Evolutionary conservation across 345 rosid genomes (phyloP).

Genomic region (Eucalyptus tenuipes): DNA sequence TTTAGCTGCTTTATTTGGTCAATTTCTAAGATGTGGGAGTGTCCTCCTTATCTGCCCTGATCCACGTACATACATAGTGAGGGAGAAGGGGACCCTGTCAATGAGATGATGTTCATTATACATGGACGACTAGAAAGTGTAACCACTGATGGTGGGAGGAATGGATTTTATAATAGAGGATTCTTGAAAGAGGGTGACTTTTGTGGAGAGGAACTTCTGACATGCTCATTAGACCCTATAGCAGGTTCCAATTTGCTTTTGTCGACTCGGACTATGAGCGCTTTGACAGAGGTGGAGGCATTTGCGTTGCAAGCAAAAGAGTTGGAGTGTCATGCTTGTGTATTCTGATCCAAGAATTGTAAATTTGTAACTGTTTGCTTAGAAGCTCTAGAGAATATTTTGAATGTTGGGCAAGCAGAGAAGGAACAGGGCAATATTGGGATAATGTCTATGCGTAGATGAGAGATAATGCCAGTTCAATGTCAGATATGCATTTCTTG

Average conservation of each 20-base stretch:
- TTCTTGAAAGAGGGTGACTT: conserved; percentile 63
- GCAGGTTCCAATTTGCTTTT: conserved; percentile 41
- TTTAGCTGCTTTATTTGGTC: too few relatives aligned
- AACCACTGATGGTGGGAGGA: conserved; percentile 86
- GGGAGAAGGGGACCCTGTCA: conserved; percentile 91
- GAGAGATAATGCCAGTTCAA: too few relatives aligned
- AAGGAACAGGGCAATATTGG: too few relatives aligned
- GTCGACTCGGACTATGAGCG: conserved; percentile 51
- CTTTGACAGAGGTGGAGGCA: conserved; percentile 74
- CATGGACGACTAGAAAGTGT: conserved; percentile 75
- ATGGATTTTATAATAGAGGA: conserved; percentile 74
- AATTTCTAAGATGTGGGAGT: too few relatives aligned
- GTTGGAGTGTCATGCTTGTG: conserved; percentile 18
- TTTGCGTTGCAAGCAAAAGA: conserved; percentile 83
- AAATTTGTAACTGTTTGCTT: too few relatives aligned
- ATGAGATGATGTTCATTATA: conserved; percentile 80
- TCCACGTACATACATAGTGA: conserved; percentile 39
- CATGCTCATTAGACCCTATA: conserved; percentile 71
- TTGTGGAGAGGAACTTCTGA: conserved; percentile 70
- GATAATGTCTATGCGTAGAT: too few relatives aligned
- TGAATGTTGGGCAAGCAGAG: too few relatives aligned
- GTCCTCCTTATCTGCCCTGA: too few relatives aligned
- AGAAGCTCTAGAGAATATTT: too few relatives aligned
- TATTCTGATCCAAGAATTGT: too few relatives aligned
- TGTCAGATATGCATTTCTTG: too few relatives aligned